Evolutionary conservation across 2,329 filamentous ascomycete genomes (phyloP), one percentile per base, ranked within the genome.

Genomic region (Pseudogymnoascus sp.): DNA sequence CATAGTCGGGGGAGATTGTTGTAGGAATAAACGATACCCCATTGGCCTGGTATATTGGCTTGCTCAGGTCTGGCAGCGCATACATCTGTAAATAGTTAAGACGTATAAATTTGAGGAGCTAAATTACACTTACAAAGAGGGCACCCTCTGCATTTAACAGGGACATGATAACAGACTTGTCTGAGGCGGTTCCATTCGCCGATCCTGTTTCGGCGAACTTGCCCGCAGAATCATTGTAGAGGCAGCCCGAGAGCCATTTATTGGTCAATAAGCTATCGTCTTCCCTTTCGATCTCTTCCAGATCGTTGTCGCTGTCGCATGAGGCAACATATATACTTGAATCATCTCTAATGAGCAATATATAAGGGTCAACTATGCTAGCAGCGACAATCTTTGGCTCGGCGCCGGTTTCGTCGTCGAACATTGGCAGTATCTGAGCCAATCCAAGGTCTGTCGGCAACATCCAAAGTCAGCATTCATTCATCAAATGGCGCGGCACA

Each of bases 401-500:
- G 19, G 84, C 87, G 11, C 89, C 92, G 0, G 88, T 93, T 67
- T 95, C 90, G 70, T 96, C 95, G 70, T 97, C 95, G 66, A 91
- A 84, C 83, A 97, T 91, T 0, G 93, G 91, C 60, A 97, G 83
- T 62, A 99, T 97, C 71, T 97, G 93, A 53, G 88, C 88, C 62
- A 99, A 82, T 10, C 89, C 90, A 64, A 99, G 83, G 74, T 96
- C 91, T 91, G 70, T 59, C 33, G 26, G 42, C 59, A 62, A 35
- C 13, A 46, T 61, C 10, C 64, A 64, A 67, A 64, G 31, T 63
- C 59, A 60, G 38, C 38, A 50, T 50, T 38, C 56, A 44, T 59
- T 61, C 46, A 21, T 56, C 29, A 35, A 56, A 56, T 10, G 29
- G 10, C 50, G 50, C 50, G 61, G 67, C 65, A 70, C 66, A 68